Conservation (phyloP, 1,284 basidiomycete genomes). For the Calocybe gambosa region DNA sequence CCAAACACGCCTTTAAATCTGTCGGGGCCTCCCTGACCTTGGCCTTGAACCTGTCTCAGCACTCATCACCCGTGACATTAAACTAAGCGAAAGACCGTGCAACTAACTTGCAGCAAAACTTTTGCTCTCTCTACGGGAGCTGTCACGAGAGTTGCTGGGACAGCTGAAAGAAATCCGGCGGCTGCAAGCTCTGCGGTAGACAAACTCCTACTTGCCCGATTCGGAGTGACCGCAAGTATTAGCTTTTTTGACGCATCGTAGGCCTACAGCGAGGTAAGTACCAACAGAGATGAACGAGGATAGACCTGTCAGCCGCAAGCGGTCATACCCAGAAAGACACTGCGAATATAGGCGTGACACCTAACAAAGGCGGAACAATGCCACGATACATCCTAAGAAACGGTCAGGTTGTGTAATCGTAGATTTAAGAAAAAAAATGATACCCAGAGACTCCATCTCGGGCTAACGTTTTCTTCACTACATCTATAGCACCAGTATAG, state of each 20-base stretch:
- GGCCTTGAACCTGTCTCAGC: conserved; percentile 75
- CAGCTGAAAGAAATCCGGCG: conserved; percentile 92
- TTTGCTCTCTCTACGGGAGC: conserved; percentile 98
- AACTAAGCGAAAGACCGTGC: neutral
- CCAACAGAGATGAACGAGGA: conserved; percentile 3
- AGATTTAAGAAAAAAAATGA: conserved; percentile 19
- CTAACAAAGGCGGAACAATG: conserved; percentile 92
- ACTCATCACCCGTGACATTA: conserved; percentile 2
- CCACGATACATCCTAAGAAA: conserved; percentile 75
- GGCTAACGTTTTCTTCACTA: conserved; percentile 85
- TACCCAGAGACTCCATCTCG: conserved; percentile 89
- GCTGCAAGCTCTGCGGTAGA: conserved; percentile 82
- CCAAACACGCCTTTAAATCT: conserved; percentile 92
- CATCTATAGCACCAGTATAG: conserved; percentile 92
- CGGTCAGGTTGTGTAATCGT: conserved; percentile 4
- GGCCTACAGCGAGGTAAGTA: conserved; percentile 44
- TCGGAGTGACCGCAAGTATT: conserved; percentile 68
- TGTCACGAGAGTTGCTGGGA: conserved; percentile 89
- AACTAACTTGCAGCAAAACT: conserved; percentile 81
- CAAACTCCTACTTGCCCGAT: conserved; percentile 59
- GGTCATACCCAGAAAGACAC: conserved; percentile 90
- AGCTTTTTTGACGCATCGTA: conserved; percentile 93
- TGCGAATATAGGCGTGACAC: conserved; percentile 98
- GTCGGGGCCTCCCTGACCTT: conserved; percentile 75
- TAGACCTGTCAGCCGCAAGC: conserved; percentile 1